phyloP scores from a whole-genome alignment of 2,329 filamentous ascomycete species.

The Lachnellula arida region DNA sequence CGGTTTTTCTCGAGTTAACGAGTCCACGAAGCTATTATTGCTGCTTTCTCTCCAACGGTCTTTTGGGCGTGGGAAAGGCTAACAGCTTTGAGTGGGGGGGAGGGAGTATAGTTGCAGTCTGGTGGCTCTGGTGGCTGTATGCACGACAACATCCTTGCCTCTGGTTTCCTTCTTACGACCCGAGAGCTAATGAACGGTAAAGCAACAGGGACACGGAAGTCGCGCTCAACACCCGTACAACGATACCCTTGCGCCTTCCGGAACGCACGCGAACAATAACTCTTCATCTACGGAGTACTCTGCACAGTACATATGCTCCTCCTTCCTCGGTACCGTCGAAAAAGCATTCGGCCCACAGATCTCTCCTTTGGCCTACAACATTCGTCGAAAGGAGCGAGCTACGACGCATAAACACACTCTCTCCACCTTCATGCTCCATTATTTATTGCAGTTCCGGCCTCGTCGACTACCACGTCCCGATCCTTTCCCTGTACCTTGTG shows the following conservation, averaged over 20 bases:
- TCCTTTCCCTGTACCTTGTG: conserved; percentile 6
- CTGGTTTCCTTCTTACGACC: too few relatives aligned
- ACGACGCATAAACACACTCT: conserved; percentile 8
- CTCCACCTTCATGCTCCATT: conserved; percentile 2
- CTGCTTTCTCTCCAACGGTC: background rate
- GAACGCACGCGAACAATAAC: background rate
- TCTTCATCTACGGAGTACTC: conserved; percentile 2
- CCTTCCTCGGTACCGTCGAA: conserved; percentile 15
- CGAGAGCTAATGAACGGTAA: background rate
- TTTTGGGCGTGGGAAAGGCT: background rate
- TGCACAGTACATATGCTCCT: conserved; percentile 16
- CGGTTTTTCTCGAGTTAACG: too few relatives aligned
- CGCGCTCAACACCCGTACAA: conserved; percentile 6
- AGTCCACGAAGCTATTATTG: too few relatives aligned
- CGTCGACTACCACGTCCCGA: conserved; percentile 3
- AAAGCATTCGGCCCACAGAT: conserved; percentile 16
- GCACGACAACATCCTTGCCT: background rate
- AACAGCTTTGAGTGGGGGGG: background rate
- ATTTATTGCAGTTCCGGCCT: background rate
- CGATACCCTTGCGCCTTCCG: conserved; percentile 13
- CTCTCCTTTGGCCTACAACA: conserved; percentile 8
- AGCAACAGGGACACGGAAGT: conserved; percentile 7
- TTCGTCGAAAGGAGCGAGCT: conserved; percentile 5
- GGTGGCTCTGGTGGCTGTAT: background rate
- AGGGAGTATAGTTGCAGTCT: background rate